Base-by-base conservation (phyloP, 768 basidiomycete species). In the Leucocoprinus leucothites region DNA sequence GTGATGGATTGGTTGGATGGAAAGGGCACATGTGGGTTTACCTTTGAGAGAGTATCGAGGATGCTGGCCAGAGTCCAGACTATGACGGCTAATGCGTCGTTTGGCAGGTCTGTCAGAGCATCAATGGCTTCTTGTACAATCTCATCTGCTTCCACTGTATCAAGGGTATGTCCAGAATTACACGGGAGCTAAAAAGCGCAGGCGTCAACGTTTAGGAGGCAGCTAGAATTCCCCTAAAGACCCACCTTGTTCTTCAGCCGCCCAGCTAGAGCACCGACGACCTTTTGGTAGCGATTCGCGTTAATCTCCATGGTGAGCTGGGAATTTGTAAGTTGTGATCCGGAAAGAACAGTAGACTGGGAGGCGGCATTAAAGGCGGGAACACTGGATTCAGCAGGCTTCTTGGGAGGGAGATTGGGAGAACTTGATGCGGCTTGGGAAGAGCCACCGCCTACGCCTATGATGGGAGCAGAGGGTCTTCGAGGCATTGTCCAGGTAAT, bases 191-290 rank as follows among this genome's bases (percentile, higher is more conserved):
- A 63, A 24, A 38, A 9, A 28, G 42, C 47, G 13, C 13, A 26
- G 9, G 4, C 5, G 61, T 7, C 35, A 22, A 13, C 45, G 49
- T 47, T 50, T 24, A 52, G 40, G 14, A 34, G 53, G 31, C 34
- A 3, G n/a, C n/a, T n/a, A n/a, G n/a, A n/a, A n/a, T n/a, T n/a
- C n/a, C n/a, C n/a, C n/a, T n/a, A n/a, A n/a, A n/a, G n/a, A 62
- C 74, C 38, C 51, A 89, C 93, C 82, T 91, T 94, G 69, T 84
- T 81, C 71, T 85, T 88, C 64, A 95, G 71, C 63, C 92, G 79
- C 63, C 82, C 86, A 34, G 95, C 89, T 59, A 95, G 74, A 7
- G 85, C 85, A 59, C 85, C 81, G 31, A 94, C 85, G 51, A 91
- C 82, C 76, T 86, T 91, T 71, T 91, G 87, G 65, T 94, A 89